Evolutionary conservation across 345 rosid species (phyloP).

Genomic region (Excoecaria cochinchinensis): DNA sequence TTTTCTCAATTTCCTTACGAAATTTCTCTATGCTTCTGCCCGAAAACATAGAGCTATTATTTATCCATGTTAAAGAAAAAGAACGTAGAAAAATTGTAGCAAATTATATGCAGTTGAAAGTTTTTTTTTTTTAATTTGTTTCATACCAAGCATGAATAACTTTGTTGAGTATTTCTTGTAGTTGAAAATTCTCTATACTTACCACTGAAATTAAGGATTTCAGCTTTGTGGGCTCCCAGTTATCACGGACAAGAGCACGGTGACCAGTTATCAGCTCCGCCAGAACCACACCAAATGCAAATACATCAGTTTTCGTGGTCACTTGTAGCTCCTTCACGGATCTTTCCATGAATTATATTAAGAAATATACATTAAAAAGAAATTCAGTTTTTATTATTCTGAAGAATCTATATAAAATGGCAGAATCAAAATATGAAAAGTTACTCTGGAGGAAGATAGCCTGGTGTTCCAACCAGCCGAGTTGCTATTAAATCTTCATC

Average conservation of each 20-base stretch:
- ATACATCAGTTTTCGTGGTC: slow-evolving; percentile 60
- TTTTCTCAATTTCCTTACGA: no score
- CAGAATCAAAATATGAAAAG: background rate
- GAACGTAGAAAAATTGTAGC: no score
- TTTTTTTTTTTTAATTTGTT: background rate
- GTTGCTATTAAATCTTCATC: slow-evolving; percentile 60
- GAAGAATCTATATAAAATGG: background rate
- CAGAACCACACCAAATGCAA: slow-evolving; percentile 64
- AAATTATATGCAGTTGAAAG: background rate
- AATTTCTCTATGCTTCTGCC: no score
- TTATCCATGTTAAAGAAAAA: no score
- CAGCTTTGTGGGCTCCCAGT: slow-evolving; percentile 43
- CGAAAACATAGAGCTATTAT: no score
- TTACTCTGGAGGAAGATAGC: slow-evolving; percentile 72
- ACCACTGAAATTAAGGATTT: slow-evolving; percentile 50
- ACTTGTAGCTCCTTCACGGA: slow-evolving; percentile 67
- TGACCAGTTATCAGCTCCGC: slow-evolving; percentile 68
- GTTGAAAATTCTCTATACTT: slow-evolving; percentile 16
- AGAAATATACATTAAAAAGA: background rate
- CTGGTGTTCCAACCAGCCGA: slow-evolving; percentile 63
- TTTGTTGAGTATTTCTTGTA: background rate
- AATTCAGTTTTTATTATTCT: background rate
- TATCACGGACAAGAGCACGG: slow-evolving; percentile 54
- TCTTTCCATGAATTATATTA: slow-evolving; percentile 25
- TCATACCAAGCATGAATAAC: no score